phyloP scores from a whole-genome alignment of 176 grass and related monocot genomes.

The Juncus effusus region DNA sequence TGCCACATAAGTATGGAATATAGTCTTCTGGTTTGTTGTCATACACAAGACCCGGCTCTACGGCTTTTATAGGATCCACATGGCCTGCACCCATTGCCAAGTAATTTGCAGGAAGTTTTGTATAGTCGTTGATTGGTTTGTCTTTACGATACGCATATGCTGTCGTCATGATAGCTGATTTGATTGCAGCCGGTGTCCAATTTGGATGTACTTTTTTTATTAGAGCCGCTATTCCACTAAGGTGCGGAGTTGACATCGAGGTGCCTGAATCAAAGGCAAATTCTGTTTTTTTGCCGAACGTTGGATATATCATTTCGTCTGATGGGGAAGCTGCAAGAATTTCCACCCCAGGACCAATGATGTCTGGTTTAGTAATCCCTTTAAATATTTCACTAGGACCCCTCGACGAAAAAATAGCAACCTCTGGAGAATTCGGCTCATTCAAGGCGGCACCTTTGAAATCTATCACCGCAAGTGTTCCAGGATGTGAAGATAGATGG shows the following conservation, averaged over 20 bases:
- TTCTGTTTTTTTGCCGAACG: too few relatives aligned
- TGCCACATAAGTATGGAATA: slow-evolving; percentile 35
- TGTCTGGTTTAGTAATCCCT: slow-evolving; percentile 54
- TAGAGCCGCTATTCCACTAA: slow-evolving; percentile 37
- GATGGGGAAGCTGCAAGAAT: slow-evolving; percentile 35
- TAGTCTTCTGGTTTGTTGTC: slow-evolving; percentile 19
- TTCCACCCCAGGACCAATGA: slow-evolving; percentile 41
- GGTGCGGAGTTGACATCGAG: slow-evolving; percentile 53
- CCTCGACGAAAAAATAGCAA: slow-evolving; percentile 45
- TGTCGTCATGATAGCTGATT: slow-evolving; percentile 62
- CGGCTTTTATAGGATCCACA: slow-evolving; percentile 42
- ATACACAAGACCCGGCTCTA: slow-evolving; percentile 35
- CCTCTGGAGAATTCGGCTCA: not conserved
- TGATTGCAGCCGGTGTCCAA: slow-evolving; percentile 45
- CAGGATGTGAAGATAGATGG: slow-evolving; percentile 35
- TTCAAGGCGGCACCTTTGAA: slow-evolving; percentile 29
- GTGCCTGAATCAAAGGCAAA: slow-evolving; percentile 53
- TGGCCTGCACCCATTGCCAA: slow-evolving; percentile 45
- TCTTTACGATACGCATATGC: slow-evolving; percentile 17
- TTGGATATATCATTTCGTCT: not conserved
- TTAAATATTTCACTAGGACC: slow-evolving; percentile 39
- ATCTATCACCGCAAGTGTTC: slow-evolving; percentile 20
- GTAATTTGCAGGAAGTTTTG: slow-evolving; percentile 12
- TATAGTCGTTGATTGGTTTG: slow-evolving; percentile 33
- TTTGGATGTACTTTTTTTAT: slow-evolving; percentile 40